Evolutionary conservation across 1,284 basidiomycete species (phyloP).

Genomic region (Rhodotorula sp.): DNA sequence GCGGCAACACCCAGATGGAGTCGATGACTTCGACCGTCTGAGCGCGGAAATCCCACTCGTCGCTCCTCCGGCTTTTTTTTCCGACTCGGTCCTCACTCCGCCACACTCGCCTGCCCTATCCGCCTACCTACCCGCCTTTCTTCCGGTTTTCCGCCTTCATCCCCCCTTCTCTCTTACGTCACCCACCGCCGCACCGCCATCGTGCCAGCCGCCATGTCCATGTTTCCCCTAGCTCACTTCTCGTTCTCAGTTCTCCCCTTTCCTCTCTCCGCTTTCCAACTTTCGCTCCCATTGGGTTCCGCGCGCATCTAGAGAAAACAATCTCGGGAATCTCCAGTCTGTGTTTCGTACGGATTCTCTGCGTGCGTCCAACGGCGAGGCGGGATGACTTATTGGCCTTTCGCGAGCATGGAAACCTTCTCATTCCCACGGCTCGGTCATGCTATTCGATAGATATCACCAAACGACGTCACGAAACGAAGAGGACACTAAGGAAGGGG

Average conservation of each 20-base stretch:
- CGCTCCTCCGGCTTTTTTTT: neutral
- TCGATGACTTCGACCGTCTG: constrained; percentile 29
- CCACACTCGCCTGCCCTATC: too few species aligned
- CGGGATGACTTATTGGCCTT: too few species aligned
- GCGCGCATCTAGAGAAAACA: neutral
- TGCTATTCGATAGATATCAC: too few species aligned
- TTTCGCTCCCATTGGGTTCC: neutral
- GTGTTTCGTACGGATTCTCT: too few species aligned
- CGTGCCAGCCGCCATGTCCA: neutral
- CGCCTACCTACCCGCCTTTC: too few species aligned
- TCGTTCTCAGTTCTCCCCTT: neutral
- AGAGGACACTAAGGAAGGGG: neutral
- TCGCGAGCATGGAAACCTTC: too few species aligned
- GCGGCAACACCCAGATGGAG: constrained; percentile 21
- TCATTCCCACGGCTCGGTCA: too few species aligned
- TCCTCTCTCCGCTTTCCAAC: neutral
- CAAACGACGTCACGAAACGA: too few species aligned
- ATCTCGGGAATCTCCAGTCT: too few species aligned
- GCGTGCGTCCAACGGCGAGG: too few species aligned
- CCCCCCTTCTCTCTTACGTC: neutral
- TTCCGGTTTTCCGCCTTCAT: neutral
- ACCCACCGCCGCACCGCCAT: neutral
- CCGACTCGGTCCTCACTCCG: neutral
- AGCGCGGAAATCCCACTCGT: neutral
- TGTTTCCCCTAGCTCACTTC: neutral